These are phyloP conservation scores for Plasmopara muralis DNA, from an alignment of 352 stramenopile genomes.

Conservation along the genomic window DNA sequence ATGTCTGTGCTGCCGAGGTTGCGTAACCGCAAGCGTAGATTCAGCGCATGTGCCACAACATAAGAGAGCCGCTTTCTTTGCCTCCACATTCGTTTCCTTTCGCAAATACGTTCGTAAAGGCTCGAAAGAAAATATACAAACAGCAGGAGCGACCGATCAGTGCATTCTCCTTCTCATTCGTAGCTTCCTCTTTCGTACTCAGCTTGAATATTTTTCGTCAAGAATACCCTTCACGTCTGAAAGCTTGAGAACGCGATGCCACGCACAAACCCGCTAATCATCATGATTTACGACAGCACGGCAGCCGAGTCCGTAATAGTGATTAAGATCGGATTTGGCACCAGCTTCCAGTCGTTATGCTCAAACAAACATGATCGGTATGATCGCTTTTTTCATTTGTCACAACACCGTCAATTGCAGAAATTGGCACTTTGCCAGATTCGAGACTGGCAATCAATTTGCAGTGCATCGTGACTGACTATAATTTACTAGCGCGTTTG, in stretches of 20 bases:
- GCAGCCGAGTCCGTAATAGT: slow-evolving; percentile 46
- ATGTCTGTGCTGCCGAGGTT: slow-evolving; percentile 34
- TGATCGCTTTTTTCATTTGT: slow-evolving; percentile 29
- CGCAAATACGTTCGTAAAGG: slow-evolving; percentile 29
- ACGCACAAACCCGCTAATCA: slow-evolving; percentile 33
- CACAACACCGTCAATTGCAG: slow-evolving; percentile 30
- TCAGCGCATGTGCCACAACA: slow-evolving; percentile 49
- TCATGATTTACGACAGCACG: slow-evolving; percentile 34
- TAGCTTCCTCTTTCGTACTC: slow-evolving; percentile 21
- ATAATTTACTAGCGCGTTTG: no score
- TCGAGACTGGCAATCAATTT: slow-evolving; percentile 11
- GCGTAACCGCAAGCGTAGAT: slow-evolving; percentile 43
- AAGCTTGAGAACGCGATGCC: slow-evolving; percentile 36
- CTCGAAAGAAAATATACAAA: slow-evolving; percentile 35
- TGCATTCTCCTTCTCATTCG: slow-evolving; percentile 27
- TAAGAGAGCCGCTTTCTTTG: slow-evolving; percentile 62
- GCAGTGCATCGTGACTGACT: slow-evolving; percentile 38
- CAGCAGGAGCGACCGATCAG: slow-evolving; percentile 34
- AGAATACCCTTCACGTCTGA: slow-evolving; percentile 41
- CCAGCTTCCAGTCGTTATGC: slow-evolving; percentile 16
- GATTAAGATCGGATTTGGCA: slow-evolving; percentile 9
- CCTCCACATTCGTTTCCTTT: slow-evolving; percentile 45
- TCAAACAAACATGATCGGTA: slow-evolving; percentile 29
- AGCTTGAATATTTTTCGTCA: slow-evolving; percentile 31
- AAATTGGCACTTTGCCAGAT: slow-evolving; percentile 7